A percentile compares a stretch with the other conserved stretches of the same genome.
These are phyloP conservation scores for Erucastrum elatum DNA, from an alignment of 345 rosid genomes.

Conservation along the genomic window DNA sequence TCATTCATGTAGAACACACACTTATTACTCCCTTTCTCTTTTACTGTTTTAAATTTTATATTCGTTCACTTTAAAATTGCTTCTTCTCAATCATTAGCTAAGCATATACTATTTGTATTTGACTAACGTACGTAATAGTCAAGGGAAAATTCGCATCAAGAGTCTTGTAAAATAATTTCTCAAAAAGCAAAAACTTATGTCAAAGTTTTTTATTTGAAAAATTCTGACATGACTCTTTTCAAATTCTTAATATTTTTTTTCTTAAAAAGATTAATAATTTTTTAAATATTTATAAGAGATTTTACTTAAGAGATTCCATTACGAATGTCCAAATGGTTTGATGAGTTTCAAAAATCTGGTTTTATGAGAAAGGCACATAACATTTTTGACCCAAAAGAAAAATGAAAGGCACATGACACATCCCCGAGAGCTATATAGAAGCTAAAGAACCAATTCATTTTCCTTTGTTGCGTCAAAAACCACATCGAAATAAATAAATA, in stretches of 20 bases:
- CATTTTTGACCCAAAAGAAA: too few species aligned
- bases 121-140: not conserved
- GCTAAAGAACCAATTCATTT: not conserved
- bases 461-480: not conserved
- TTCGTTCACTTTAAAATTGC: not conserved
- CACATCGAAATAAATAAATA: not conserved
- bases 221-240: too few species aligned
- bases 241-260: too few species aligned
- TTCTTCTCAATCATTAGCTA: not conserved
- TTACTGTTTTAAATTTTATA: not conserved
- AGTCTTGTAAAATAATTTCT: too few species aligned
- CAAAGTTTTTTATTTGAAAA: too few species aligned
- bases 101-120: not conserved
- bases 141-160: not conserved
- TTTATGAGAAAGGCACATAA: not conserved
- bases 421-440: not conserved
- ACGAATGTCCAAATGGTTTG: not conserved
- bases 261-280: too few species aligned
- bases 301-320: too few species aligned
- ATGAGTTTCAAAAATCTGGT: too few species aligned
- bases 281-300: too few species aligned
- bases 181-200: too few species aligned
- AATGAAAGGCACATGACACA: slow-evolving; percentile 16
- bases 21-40: not conserved
- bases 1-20: not conserved